Evolutionary conservation across 371 early-diverging fungal species (phyloP).

Genomic region (Mucor velutinosus): DNA sequence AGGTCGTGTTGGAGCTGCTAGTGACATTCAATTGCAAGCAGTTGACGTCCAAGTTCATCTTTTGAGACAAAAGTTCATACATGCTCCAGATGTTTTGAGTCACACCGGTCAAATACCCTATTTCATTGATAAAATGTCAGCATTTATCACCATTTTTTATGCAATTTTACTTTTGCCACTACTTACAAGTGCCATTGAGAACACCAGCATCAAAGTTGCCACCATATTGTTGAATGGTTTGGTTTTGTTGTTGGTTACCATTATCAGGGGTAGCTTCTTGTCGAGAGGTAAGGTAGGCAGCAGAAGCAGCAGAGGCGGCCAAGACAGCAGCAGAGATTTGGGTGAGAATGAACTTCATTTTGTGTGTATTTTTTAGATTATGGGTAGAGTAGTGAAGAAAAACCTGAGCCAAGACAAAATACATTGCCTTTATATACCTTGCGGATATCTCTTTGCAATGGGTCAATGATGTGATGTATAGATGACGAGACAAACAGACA

Average conservation of each 20-base stretch:
- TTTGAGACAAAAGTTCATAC: conserved; percentile 4
- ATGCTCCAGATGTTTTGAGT: conserved; percentile 19
- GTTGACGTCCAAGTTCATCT: conserved; percentile 12
- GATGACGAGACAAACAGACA: background rate
- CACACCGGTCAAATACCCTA: conserved; percentile 26
- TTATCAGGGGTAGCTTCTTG: conserved; percentile 6
- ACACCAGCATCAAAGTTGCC: conserved; percentile 4
- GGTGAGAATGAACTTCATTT: conserved; percentile 19
- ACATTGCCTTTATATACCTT: background rate
- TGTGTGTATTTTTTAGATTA: background rate
- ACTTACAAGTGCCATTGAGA: conserved; percentile 29
- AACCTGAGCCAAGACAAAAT: background rate
- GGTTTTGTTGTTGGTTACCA: background rate
- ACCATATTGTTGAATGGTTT: conserved; percentile 14
- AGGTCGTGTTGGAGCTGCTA: conserved; percentile 8
- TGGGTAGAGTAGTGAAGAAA: background rate
- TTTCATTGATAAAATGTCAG: background rate
- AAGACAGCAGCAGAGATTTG: conserved; percentile 15
- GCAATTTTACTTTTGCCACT: background rate
- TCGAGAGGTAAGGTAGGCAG: conserved; percentile 15
- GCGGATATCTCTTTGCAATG: background rate
- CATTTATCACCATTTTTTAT: background rate
- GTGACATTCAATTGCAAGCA: conserved; percentile 19
- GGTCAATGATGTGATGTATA: conserved; percentile 6
- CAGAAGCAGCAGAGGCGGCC: conserved; percentile 15